These are phyloP conservation scores for Benincasa hispida DNA, from an alignment of 306 rosid genomes.

Conservation along the genomic window DNA sequence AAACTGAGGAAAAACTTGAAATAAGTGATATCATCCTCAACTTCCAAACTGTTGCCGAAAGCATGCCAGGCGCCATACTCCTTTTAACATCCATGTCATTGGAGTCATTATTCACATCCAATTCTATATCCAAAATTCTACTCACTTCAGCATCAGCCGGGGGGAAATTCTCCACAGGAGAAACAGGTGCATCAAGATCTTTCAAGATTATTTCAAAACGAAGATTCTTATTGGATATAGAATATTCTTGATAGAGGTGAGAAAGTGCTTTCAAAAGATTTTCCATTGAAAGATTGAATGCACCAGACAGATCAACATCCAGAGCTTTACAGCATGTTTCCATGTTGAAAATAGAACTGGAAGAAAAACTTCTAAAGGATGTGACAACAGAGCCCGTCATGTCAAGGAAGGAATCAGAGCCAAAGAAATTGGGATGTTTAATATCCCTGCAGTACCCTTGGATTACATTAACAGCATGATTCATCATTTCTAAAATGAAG, in stretches of 20 bases:
- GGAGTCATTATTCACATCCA: constrained; percentile 61
- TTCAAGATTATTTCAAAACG: constrained; percentile 27
- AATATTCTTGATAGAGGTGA: constrained; percentile 45
- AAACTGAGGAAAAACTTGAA: constrained; percentile 56
- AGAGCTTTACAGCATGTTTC: constrained; percentile 28
- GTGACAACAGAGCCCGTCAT: constrained; percentile 29
- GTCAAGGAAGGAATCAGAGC: constrained; percentile 34
- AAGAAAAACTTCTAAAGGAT: constrained; percentile 50
- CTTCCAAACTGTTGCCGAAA: constrained; percentile 55
- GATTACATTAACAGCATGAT: constrained; percentile 33
- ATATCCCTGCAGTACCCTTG: constrained; percentile 37
- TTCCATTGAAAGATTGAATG: constrained; percentile 38
- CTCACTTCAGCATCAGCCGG: constrained; percentile 32
- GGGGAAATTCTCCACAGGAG: constrained; percentile 15
- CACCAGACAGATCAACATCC: constrained; percentile 30
- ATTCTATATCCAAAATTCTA: constrained; percentile 67
- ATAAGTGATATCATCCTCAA: constrained; percentile 47
- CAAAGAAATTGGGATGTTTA: constrained; percentile 26
- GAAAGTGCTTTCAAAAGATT: constrained; percentile 54
- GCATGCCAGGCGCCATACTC: constrained; percentile 19
- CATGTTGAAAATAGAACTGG: constrained; percentile 42
- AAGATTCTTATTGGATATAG: constrained; percentile 26
- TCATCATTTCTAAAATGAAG: constrained; percentile 40
- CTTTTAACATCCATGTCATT: constrained; percentile 46
- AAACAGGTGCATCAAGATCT: constrained; percentile 30